Evolutionary conservation across 257 asterid species (phyloP).

Genomic region (Voacanga thouarsii): DNA sequence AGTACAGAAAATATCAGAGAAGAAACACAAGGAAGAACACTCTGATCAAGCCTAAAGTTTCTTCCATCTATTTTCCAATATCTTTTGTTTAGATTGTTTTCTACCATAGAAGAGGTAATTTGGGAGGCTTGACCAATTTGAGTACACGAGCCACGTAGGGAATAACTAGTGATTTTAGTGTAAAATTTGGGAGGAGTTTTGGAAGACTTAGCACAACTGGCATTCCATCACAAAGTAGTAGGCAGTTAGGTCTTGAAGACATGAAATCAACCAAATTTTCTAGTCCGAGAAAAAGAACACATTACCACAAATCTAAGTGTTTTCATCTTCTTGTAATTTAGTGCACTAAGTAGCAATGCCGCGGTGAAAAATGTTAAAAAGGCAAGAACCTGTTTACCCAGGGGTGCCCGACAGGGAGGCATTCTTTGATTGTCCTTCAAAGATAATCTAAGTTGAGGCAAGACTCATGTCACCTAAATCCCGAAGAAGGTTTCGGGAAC

Average conservation of each 20-base stretch:
- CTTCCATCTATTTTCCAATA: background rate
- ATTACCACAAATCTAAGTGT: background rate
- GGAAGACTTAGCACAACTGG: background rate
- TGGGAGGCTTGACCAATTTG: too few relatives aligned
- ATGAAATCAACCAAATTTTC: conserved; percentile 1
- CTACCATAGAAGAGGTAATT: background rate
- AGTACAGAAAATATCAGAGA: background rate
- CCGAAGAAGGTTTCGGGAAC: background rate
- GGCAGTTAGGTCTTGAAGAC: background rate
- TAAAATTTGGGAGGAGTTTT: background rate
- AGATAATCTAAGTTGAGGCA: background rate
- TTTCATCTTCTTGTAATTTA: background rate
- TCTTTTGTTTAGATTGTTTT: background rate
- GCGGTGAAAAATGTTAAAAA: background rate
- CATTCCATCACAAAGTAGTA: background rate
- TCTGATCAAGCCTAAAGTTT: background rate
- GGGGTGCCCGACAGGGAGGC: background rate
- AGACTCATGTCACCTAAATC: background rate
- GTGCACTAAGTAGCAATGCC: background rate
- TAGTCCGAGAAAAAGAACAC: background rate
- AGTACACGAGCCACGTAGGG: background rate
- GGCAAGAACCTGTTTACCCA: background rate
- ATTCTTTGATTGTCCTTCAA: background rate
- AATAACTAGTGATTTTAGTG: background rate
- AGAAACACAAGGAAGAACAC: background rate